These are phyloP conservation scores for Fagus crenata DNA, from an alignment of 306 rosid genomes.

Conservation along the genomic window DNA sequence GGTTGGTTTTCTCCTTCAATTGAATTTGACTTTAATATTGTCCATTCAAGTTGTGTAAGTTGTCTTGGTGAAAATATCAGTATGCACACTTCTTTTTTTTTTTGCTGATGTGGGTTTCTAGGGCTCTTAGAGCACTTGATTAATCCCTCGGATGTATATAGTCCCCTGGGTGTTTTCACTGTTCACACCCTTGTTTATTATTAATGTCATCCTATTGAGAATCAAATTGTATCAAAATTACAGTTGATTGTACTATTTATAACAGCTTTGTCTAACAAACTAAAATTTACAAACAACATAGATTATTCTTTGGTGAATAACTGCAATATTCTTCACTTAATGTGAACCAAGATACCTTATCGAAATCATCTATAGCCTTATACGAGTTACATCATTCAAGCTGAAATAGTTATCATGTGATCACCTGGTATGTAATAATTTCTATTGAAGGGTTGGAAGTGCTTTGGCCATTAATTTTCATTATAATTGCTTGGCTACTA, in stretches of 20 bases:
- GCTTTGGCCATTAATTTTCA: background rate
- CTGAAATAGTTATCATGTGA: background rate
- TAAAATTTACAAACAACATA: background rate
- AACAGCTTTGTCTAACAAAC: background rate
- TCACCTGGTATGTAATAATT: background rate
- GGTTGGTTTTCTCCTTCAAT: constrained; percentile 46
- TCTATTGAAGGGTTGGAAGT: background rate
- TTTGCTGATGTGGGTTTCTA: no score
- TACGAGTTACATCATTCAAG: background rate
- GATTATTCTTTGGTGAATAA: background rate
- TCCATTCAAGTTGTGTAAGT: background rate
- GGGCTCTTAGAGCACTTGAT: no score
- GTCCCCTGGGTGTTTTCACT: no score
- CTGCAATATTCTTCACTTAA: background rate
- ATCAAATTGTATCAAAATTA: background rate
- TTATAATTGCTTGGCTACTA: background rate
- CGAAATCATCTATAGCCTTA: background rate
- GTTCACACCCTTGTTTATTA: background rate
- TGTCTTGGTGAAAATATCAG: background rate
- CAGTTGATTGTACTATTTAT: background rate
- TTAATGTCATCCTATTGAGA: background rate
- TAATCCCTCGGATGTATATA: no score
- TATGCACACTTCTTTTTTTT: background rate
- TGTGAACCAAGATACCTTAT: background rate
- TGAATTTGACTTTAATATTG: constrained; percentile 1